Conservation (phyloP, 73 alveolate species). For the Paramecium biaurelia region DNA sequence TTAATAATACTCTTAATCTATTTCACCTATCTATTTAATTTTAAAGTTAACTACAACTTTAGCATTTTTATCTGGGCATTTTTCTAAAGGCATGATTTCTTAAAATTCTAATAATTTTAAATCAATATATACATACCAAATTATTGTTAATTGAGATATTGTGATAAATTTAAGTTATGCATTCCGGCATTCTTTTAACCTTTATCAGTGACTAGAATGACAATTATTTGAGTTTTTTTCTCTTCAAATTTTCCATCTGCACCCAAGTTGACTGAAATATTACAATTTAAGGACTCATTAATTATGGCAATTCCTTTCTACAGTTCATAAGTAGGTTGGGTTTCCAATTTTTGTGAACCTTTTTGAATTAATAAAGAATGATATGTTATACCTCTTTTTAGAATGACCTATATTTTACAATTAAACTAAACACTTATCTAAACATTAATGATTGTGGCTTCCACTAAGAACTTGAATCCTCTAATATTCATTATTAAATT, state of each 20-base stretch:
- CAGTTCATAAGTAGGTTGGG: background rate
- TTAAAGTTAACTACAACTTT: background rate
- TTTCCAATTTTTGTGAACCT: background rate
- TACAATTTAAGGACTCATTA: background rate
- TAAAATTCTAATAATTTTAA: background rate
- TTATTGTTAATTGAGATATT: background rate
- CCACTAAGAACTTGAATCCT: background rate
- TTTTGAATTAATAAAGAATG: background rate
- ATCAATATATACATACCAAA: background rate
- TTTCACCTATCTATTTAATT: background rate
- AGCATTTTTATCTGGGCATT: slow-evolving; percentile 46
- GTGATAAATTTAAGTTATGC: background rate
- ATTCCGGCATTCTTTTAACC: slow-evolving; percentile 4
- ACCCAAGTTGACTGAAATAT: background rate
- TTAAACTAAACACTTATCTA: background rate
- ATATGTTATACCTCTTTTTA: slow-evolving; percentile 10
- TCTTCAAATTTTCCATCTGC: background rate
- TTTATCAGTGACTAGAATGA: background rate
- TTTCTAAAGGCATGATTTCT: background rate
- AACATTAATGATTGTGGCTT: background rate
- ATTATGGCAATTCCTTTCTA: background rate
- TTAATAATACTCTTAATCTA: background rate
- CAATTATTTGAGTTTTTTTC: background rate
- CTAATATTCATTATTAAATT: background rate
- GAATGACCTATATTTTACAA: background rate